These are phyloP conservation scores for Phytophthora brassicae DNA, from an alignment of 352 stramenopile species.

Conservation along the genomic window DNA sequence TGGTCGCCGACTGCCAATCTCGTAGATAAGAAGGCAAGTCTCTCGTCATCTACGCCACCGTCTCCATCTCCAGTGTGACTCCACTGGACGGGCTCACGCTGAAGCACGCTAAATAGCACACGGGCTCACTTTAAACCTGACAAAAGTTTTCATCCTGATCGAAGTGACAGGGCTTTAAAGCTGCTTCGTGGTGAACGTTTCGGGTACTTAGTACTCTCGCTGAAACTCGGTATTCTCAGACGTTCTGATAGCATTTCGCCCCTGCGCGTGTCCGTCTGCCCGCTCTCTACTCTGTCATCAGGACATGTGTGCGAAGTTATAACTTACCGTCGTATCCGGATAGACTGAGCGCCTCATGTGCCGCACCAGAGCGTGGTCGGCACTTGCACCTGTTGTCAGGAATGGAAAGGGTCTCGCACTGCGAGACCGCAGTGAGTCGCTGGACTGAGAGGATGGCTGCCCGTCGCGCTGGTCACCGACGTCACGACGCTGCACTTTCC, in stretches of 20 bases:
- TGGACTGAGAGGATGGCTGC: constrained; percentile 4
- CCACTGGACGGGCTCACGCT: constrained; percentile 6
- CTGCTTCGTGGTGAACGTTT: background rate
- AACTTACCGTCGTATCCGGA: background rate
- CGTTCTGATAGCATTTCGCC: background rate
- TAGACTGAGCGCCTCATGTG: background rate
- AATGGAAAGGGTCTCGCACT: constrained; percentile 33
- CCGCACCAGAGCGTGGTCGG: constrained; percentile 12
- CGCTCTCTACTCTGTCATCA: constrained; percentile 32
- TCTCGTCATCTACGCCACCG: constrained; percentile 29
- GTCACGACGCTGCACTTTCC: constrained; percentile 27
- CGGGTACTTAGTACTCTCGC: background rate
- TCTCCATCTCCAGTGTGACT: background rate
- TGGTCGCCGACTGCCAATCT: constrained; percentile 9
- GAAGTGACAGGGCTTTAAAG: background rate
- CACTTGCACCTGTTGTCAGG: constrained; percentile 19
- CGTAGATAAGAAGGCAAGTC: constrained; percentile 13
- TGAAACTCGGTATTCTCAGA: background rate
- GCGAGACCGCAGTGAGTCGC: background rate
- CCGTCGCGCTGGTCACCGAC: constrained; percentile 8
- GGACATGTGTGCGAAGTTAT: constrained; percentile 16
- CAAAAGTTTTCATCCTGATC: background rate
- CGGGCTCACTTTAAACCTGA: background rate
- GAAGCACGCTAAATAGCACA: background rate
- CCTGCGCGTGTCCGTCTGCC: constrained; percentile 13